Base-by-base conservation (phyloP, 768 basidiomycete species). In the Agaricus sinodeliciosus region DNA sequence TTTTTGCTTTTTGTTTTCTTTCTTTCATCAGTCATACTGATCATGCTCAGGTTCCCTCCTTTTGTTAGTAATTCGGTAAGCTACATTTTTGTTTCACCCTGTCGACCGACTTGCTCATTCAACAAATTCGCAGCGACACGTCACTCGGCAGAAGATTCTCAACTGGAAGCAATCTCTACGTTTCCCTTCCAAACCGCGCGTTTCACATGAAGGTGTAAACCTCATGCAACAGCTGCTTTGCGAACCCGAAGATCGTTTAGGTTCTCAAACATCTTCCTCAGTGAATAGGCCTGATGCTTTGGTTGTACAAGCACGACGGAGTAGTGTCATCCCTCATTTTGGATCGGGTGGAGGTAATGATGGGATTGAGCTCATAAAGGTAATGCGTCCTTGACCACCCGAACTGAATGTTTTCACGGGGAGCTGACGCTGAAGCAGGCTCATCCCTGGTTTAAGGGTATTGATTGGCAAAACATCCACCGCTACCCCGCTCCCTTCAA, bases 81-180 rank as follows among this genome's bases (percentile, higher is more conserved):
- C 71, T 16, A 16, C 49, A 19, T 52, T 49, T 43, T 39, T 51
- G 39, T 7, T 27, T 31, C 43, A 51, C 48, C 55, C 41, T 22
- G 55, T 49, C 54, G 36, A 50, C 41, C 53, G 42, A 55, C 47
- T 56, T 60, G 26, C 56, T 49, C 59, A 53, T 44, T 51, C 49
- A 48, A 58, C 55, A 52, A 43, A 56, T 25, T 51, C 59, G 48
- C 61, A 92, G 89, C 82, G 95, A 26, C 94, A 95, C 70, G 82
- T 92, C 63, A 97, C 94, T 50, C 80, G 94, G 55, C 92, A 96
- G 73, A 98, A 95, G 76, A 97, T 98, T 67, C 74, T 97, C 62
- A 94, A 94, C 72, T 98, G 94, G 94, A 85, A 84, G 57, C 85
- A 86, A 65, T 80, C 87, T 22, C 77, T 97, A 58, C 85, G 86